Evolutionary conservation across 2,329 filamentous ascomycete genomes (phyloP).

Genomic region (Alternaria rosae): DNA sequence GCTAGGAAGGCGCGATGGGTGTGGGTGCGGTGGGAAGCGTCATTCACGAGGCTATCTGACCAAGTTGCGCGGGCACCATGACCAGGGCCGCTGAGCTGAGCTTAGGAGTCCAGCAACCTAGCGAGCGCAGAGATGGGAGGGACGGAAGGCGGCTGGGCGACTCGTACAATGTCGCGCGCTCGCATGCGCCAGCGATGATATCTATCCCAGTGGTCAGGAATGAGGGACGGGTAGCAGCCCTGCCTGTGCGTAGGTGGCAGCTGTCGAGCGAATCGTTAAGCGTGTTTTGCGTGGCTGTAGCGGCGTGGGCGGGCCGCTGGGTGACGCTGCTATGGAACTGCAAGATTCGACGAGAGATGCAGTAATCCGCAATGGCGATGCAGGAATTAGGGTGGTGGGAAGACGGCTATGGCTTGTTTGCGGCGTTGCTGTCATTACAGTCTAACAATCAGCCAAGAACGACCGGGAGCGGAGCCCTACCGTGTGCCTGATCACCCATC

Average conservation of each 20-base stretch:
- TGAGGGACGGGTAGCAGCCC: constrained; percentile 13
- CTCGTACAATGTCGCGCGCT: constrained; percentile 17
- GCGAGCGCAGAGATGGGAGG: constrained; percentile 13
- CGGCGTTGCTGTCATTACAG: constrained; percentile 1
- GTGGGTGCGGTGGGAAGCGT: constrained; percentile 32
- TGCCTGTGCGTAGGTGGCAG: constrained; percentile 19
- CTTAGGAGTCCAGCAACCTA: constrained; percentile 12
- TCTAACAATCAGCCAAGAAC: constrained; percentile 6
- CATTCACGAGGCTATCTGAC: constrained; percentile 48
- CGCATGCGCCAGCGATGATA: constrained; percentile 21
- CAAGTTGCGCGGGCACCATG: constrained; percentile 43
- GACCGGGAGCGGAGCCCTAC: constrained; percentile 4
- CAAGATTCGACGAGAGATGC: not conserved
- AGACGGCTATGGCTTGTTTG: constrained; percentile 1
- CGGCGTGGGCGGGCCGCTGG: constrained; percentile 24
- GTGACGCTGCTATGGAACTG: constrained; percentile 3
- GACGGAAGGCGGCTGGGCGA: constrained; percentile 13
- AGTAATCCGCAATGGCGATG: constrained; percentile 1
- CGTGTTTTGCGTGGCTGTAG: constrained; percentile 19
- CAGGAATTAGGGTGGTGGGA: constrained; percentile 1
- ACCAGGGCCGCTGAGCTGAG: constrained; percentile 37
- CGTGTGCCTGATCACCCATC: constrained; percentile 6
- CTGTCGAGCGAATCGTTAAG: constrained; percentile 23
- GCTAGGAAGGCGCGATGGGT: constrained; percentile 23
- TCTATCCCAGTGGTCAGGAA: constrained; percentile 4